A percentile compares a stretch with the other conserved stretches of the same genome.
Evolutionary conservation across 106 monocot genomes (phyloP).

Genomic region (Allium sativum): DNA sequence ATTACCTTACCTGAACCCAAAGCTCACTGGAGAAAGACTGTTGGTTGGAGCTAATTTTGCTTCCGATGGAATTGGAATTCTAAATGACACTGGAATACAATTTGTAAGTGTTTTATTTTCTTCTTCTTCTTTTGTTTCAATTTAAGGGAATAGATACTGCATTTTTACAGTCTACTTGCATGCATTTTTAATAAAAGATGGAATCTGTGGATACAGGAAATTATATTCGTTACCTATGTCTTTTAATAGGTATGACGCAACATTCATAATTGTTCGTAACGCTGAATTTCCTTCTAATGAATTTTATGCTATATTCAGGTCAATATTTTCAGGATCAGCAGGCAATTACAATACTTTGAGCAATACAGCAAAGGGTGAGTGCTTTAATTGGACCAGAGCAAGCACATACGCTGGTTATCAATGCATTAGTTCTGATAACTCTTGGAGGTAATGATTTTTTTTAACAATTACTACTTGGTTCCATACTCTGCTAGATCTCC

Average conservation of each 20-base stretch:
- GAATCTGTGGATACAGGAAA: too few species aligned
- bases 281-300: too few species aligned
- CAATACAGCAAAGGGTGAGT: slow-evolving; percentile 50
- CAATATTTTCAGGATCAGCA: slow-evolving; percentile 65
- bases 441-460: slow-evolving; percentile 93
- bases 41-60: slow-evolving; percentile 33
- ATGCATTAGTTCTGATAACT: slow-evolving; percentile 60
- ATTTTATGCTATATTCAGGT: slow-evolving; percentile 26
- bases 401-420: slow-evolving; percentile 31
- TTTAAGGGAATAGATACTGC: too few species aligned
- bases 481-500: slow-evolving; percentile 69
- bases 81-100: slow-evolving; percentile 37
- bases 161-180: too few species aligned
- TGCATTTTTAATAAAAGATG: too few species aligned
- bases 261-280: too few species aligned
- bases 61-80: slow-evolving; percentile 36
- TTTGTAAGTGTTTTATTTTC: slow-evolving; percentile 15
- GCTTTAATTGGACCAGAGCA: slow-evolving; percentile 33
- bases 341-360: slow-evolving; percentile 49
- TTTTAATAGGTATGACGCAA: too few species aligned
- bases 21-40: slow-evolving; percentile 15
- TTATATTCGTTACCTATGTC: too few species aligned
- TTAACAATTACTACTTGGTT: slow-evolving; percentile 88
- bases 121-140: background rate
- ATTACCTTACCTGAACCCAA: slow-evolving; percentile 27